Evolutionary conservation across 2,329 filamentous ascomycete genomes (phyloP), one percentile per base, ranked within the genome.

Genomic region (Pseudogymnoascus sp.): DNA sequence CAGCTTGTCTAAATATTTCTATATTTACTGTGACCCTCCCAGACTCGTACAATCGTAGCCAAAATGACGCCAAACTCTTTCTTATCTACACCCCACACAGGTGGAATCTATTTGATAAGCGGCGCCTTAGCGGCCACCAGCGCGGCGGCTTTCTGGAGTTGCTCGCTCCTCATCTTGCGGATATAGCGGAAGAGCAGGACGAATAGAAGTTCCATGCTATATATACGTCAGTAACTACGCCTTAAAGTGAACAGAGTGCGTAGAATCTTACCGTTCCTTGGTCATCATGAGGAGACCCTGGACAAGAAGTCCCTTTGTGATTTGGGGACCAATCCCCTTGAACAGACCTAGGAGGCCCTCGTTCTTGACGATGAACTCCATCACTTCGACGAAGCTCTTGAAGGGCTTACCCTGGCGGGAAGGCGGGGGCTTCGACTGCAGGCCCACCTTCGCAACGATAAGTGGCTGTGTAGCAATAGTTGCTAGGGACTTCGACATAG

Each of bases 221-320:
- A 2, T 8, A 31, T 21, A 61, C 25, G 52, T 64, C 52, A 67
- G 67, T 23, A 60, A 52, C 2, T 58, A 62, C 23, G 23, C 49
- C 40, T 64, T 63, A 58, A 21, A 60, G 18, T 63, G 37, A 16
- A 49, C 40, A 49, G 62, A 65, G 61, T 8, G 59, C 25, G 55
- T 49, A 25, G 8, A 43, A 49, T 61, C 81, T 68, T 81, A 92
- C 90, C 92, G 85, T 78, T 99, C 95, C 78, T 99, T 99, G 58
- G 92, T 95, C 92, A 97, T 99, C 95, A 99, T 99, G 40, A 99
- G 80, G 62, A 99, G 86, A 59, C 95, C 95, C 73, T 99, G 95
- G 2, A 99, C 95, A 59, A 99, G 74, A 61, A 99, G 78, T 1
- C 95, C 95, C 77, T 99, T 99, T 64, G 92, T 76, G 60, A 99